phyloP scores from a whole-genome alignment of 805 yeast species.

The Candida coquimbonensis region DNA sequence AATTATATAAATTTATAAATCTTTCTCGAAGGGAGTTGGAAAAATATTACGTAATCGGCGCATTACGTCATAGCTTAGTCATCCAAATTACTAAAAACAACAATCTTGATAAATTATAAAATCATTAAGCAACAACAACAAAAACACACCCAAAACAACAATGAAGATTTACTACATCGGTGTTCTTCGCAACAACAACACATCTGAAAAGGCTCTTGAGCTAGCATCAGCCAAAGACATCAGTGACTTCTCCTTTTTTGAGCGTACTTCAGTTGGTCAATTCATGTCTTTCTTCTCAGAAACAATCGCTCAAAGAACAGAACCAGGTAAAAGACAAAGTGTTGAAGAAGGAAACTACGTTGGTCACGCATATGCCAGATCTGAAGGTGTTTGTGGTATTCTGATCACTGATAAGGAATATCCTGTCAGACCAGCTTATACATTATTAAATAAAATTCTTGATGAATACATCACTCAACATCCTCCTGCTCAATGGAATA shows the following conservation, averaged over 20 bases:
- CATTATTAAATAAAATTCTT: slow-evolving; percentile 79
- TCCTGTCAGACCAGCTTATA: slow-evolving; percentile 95
- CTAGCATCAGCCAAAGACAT: slow-evolving; percentile 76
- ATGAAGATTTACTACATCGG: slow-evolving; percentile 95
- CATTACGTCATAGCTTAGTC: no score
- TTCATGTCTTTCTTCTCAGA: slow-evolving; percentile 92
- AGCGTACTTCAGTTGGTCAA: slow-evolving; percentile 74
- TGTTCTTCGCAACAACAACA: slow-evolving; percentile 52
- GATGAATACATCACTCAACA: slow-evolving; percentile 86
- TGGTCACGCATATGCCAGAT: slow-evolving; percentile 85
- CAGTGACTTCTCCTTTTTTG: slow-evolving; percentile 83
- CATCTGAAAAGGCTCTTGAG: slow-evolving; percentile 61
- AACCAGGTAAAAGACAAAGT: slow-evolving; percentile 85
- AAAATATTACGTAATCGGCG: no score
- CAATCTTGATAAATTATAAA: no score
- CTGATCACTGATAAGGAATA: slow-evolving; percentile 91
- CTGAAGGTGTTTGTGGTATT: slow-evolving; percentile 90
- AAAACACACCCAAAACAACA: not conserved
- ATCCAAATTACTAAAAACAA: not conserved
- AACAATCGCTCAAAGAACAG: slow-evolving; percentile 85
- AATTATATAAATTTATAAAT: no score
- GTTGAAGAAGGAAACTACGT: slow-evolving; percentile 82
- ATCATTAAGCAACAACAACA: not conserved
- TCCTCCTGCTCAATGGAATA: slow-evolving; percentile 67
- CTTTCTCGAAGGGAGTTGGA: no score